These are phyloP conservation scores for Wickerhamiella lipophila DNA, from an alignment of 805 yeast species.

Conservation along the genomic window DNA sequence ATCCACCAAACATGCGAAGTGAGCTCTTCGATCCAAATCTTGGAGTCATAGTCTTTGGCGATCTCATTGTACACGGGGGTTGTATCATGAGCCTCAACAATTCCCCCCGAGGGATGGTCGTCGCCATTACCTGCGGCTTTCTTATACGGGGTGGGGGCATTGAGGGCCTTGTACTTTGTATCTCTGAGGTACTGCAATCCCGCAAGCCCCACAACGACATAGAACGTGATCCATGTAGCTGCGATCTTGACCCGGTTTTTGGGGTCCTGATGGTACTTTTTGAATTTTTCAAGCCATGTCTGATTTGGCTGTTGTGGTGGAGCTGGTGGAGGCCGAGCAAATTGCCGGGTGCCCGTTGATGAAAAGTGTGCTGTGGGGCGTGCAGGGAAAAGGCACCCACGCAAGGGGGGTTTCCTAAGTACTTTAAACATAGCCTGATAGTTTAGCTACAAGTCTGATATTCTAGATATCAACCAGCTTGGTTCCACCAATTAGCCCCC, in stretches of 20 bases:
- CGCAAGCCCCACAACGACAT: slow-evolving; percentile 19
- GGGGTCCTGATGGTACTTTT: slow-evolving; percentile 13
- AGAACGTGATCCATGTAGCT: slow-evolving; percentile 17
- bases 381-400: too few relatives aligned
- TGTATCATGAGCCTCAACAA: slow-evolving; percentile 44
- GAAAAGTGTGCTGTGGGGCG: too few relatives aligned
- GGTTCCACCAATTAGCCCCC: too few relatives aligned
- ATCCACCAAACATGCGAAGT: slow-evolving; percentile 36
- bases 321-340: slow-evolving; percentile 5
- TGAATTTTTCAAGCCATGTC: neutral
- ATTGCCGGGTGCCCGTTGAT: neutral
- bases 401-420: too few relatives aligned
- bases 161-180: slow-evolving; percentile 28
- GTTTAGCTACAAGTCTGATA: too few relatives aligned
- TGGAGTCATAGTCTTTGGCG: slow-evolving; percentile 71
- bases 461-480: too few relatives aligned
- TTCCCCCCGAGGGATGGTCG: neutral
- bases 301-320: neutral
- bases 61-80: slow-evolving; percentile 50
- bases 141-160: slow-evolving; percentile 26
- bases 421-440: too few relatives aligned
- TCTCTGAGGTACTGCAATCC: slow-evolving; percentile 26
- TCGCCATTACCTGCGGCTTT: slow-evolving; percentile 16
- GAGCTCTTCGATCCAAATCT: slow-evolving; percentile 62
- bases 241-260: slow-evolving; percentile 16